These are phyloP conservation scores for Obba rivulosa DNA, from an alignment of 768 basidiomycete species.

Conservation along the genomic window DNA sequence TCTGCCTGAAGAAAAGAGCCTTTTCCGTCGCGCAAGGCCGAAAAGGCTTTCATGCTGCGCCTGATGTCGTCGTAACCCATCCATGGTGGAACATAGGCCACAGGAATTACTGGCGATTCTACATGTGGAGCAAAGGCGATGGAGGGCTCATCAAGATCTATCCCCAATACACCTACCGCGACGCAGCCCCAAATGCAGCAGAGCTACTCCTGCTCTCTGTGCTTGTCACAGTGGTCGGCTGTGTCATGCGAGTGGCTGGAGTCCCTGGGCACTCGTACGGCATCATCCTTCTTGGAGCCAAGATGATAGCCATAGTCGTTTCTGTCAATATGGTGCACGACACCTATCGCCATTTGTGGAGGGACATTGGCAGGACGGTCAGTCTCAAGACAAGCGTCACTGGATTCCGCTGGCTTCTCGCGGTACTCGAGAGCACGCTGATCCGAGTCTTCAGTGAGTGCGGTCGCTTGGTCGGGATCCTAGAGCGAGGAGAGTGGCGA, in stretches of 20 bases:
- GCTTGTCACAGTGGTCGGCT: not conserved
- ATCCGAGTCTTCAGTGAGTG: slow-evolving; percentile 48
- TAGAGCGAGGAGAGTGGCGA: slow-evolving; percentile 37
- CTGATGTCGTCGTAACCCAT: slow-evolving; percentile 44
- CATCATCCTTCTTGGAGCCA: slow-evolving; percentile 12
- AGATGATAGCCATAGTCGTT: slow-evolving; percentile 25
- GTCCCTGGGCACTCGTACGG: not conserved
- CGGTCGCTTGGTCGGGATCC: slow-evolving; percentile 40
- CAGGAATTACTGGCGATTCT: slow-evolving; percentile 46
- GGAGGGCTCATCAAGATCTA: slow-evolving; percentile 44
- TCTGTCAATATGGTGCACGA: slow-evolving; percentile 44
- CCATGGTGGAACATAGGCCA: slow-evolving; percentile 51
- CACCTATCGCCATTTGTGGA: slow-evolving; percentile 40
- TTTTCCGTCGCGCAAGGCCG: slow-evolving; percentile 28
- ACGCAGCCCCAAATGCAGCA: slow-evolving; percentile 43
- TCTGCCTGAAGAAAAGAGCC: slow-evolving; percentile 43
- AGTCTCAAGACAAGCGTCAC: slow-evolving; percentile 30
- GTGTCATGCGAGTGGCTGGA: not conserved
- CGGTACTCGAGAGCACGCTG: slow-evolving; percentile 44
- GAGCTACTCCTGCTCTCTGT: slow-evolving; percentile 31
- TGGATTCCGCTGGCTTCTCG: slow-evolving; percentile 33
- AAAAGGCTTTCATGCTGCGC: slow-evolving; percentile 44
- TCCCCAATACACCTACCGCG: slow-evolving; percentile 40
- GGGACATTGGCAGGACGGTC: slow-evolving; percentile 31
- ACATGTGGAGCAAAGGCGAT: slow-evolving; percentile 56